Percentiles rank a stretch among this genome's conserved stretches.
Conservation (phyloP, 768 basidiomycete species). For the Gloeophyllum trabeum region DNA sequence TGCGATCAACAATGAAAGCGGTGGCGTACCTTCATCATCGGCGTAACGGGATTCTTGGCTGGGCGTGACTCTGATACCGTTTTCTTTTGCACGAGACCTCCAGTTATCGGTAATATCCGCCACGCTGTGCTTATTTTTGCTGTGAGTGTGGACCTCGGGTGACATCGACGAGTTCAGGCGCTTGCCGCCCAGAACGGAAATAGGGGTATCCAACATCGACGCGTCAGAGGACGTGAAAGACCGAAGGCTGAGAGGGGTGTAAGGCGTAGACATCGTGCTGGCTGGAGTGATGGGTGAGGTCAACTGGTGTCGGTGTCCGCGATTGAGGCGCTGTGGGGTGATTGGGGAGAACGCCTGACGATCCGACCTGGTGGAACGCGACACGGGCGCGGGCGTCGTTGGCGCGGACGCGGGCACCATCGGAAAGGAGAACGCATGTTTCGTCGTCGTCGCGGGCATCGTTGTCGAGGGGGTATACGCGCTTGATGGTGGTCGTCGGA, state of each 20-base stretch:
- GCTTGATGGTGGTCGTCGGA: too few relatives aligned
- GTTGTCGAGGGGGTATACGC: too few relatives aligned
- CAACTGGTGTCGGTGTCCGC: conserved; percentile 24
- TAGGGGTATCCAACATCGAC: conserved; percentile 48
- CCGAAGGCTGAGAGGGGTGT: conserved; percentile 59
- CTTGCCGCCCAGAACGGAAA: conserved; percentile 28
- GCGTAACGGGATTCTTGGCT: conserved; percentile 24
- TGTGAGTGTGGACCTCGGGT: conserved; percentile 25
- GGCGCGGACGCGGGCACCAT: background rate
- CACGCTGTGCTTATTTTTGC: conserved; percentile 28
- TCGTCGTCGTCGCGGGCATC: background rate
- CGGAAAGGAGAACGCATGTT: background rate
- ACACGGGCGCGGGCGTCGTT: background rate
- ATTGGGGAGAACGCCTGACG: conserved; percentile 25
- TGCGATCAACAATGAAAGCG: background rate
- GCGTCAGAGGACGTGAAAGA: conserved; percentile 43
- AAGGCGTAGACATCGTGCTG: conserved; percentile 40
- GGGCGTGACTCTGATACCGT: conserved; percentile 55
- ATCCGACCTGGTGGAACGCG: background rate
- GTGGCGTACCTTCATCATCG: conserved; percentile 34
- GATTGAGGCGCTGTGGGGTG: conserved; percentile 54
- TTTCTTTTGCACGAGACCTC: conserved; percentile 60
- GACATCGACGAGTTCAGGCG: conserved; percentile 31
- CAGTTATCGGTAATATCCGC: conserved; percentile 59
- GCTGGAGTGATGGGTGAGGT: conserved; percentile 54